phyloP scores from a whole-genome alignment of 129 eudicot genomes.

The Ambrosia artemisiifolia region DNA sequence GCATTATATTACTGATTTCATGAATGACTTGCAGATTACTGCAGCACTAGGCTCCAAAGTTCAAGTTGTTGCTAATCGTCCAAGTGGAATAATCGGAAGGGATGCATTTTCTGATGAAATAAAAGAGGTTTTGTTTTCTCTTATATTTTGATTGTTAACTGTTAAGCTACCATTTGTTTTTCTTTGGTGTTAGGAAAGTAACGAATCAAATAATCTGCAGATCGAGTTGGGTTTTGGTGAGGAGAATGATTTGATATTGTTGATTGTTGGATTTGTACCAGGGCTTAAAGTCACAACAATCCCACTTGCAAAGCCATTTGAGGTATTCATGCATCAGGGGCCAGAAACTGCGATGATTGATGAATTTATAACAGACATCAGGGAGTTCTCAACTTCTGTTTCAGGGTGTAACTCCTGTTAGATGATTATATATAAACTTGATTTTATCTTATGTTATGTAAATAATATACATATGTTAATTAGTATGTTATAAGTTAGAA shows the following conservation, averaged over 20 bases:
- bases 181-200: background rate
- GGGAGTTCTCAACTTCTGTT: slow-evolving; percentile 48
- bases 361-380: slow-evolving; percentile 58
- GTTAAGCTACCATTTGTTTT: background rate
- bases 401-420: slow-evolving; percentile 56
- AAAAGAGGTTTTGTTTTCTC: slow-evolving; percentile 49
- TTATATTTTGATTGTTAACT: background rate
- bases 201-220: slow-evolving; percentile 27
- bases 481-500: too few relatives aligned
- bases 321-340: slow-evolving; percentile 30
- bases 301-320: slow-evolving; percentile 34
- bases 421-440: too few relatives aligned
- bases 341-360: slow-evolving; percentile 32
- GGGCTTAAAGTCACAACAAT: too few relatives aligned
- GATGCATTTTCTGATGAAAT: slow-evolving; percentile 56
- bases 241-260: too few relatives aligned
- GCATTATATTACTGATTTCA: background rate
- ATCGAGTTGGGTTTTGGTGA: slow-evolving; percentile 47
- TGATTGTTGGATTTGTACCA: too few relatives aligned
- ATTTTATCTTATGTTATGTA: background rate
- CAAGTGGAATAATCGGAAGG: slow-evolving; percentile 72
- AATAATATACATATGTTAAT: too few relatives aligned
- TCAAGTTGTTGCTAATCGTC: slow-evolving; percentile 50
- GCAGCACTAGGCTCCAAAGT: slow-evolving; percentile 52
- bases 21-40: slow-evolving; percentile 48